A percentile compares a stretch with the other conserved stretches of the same genome.
Evolutionary conservation across 228 moss, liverwort and hornwort genomes (phyloP).

Genomic region (Sphagnum fallax): DNA sequence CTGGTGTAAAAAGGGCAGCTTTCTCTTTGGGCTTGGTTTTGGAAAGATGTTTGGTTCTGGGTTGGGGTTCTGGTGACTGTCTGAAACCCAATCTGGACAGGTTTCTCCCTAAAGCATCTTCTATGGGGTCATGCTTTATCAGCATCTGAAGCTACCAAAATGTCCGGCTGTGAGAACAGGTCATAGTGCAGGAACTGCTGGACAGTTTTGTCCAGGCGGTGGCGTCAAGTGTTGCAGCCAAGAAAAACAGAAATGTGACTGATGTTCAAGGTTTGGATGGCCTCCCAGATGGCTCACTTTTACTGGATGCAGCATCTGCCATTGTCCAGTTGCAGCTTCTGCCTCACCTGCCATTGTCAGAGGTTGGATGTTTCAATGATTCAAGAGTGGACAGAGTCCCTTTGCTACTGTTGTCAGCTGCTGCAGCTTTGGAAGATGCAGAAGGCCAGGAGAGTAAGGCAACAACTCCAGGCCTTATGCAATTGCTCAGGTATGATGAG

Average conservation of each 20-base stretch:
- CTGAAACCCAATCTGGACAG: not conserved
- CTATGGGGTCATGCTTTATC: not conserved
- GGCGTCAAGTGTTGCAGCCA: constrained; percentile 14
- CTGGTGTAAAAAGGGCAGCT: not conserved
- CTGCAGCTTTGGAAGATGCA: constrained; percentile 51
- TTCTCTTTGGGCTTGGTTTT: not conserved
- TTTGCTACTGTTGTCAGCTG: constrained; percentile 55
- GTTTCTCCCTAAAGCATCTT: not conserved
- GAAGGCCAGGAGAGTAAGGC: constrained; percentile 42
- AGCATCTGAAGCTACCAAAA: not conserved
- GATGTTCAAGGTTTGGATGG: constrained; percentile 22
- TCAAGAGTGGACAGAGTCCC: constrained; percentile 50
- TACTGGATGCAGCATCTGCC: constrained; percentile 49
- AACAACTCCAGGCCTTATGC: constrained; percentile 26
- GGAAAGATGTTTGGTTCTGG: not conserved
- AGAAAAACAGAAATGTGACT: not conserved
- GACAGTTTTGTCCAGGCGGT: constrained; percentile 26
- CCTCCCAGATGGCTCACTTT: constrained; percentile 25
- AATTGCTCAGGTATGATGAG: constrained; percentile 51
- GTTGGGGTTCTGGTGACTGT: not conserved
- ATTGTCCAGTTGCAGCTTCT: constrained; percentile 50
- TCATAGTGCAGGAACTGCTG: constrained; percentile 29
- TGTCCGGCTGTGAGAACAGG: constrained; percentile 13
- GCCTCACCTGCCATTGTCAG: constrained; percentile 28
- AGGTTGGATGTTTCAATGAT: constrained; percentile 16